Percentiles rank a stretch among this genome's conserved stretches.
phyloP scores from a whole-genome alignment of 305 asterid genomes.

The Fraxinus latifolia region DNA sequence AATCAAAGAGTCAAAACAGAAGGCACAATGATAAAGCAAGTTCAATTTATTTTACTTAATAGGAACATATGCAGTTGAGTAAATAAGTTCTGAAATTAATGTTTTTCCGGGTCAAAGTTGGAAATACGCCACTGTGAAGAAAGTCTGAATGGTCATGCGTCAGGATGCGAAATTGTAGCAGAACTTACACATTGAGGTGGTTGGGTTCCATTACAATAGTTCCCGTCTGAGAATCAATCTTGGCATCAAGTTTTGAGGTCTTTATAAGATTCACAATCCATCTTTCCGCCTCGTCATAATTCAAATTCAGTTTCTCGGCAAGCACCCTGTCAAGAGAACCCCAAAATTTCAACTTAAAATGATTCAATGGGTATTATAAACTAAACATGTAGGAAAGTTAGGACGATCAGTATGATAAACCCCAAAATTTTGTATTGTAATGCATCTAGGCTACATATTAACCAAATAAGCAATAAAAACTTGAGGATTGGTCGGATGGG shows the following conservation, averaged over 20 bases:
- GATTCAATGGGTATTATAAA: background rate
- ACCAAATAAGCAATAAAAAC: background rate
- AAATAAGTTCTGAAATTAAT: background rate
- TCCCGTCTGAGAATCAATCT: conserved; percentile 72
- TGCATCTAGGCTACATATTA: background rate
- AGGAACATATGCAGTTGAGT: background rate
- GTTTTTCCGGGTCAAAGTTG: background rate
- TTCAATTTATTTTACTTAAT: background rate
- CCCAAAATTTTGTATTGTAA: background rate
- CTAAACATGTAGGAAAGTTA: background rate
- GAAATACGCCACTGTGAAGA: background rate
- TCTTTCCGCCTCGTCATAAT: conserved; percentile 84
- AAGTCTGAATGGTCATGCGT: background rate
- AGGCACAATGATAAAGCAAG: background rate
- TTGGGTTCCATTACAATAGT: conserved; percentile 82
- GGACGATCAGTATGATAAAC: background rate
- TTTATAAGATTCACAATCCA: conserved; percentile 78
- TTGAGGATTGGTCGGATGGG: background rate
- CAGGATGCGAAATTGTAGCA: background rate
- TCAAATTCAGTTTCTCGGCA: conserved; percentile 86
- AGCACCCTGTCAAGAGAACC: conserved; percentile 56
- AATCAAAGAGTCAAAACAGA: background rate
- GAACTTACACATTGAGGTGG: conserved; percentile 78
- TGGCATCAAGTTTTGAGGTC: conserved; percentile 95
- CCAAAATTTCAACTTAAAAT: conserved; percentile 6